These are phyloP conservation scores for Lomentospora prolificans DNA, from an alignment of 2,329 filamentous ascomycete genomes.

Conservation along the genomic window DNA sequence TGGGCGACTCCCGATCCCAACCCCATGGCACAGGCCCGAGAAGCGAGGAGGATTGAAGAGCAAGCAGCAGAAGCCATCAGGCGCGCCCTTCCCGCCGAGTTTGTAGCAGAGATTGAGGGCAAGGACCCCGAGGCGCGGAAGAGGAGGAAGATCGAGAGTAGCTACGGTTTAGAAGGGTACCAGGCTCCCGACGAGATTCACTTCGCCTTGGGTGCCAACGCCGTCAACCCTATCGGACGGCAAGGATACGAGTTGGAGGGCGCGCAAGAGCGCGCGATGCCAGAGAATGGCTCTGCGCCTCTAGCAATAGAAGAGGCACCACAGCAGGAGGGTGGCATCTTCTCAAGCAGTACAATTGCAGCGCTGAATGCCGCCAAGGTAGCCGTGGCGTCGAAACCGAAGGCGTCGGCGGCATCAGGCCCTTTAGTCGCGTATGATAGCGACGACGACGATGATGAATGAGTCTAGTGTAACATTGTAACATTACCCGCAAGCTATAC, in stretches of 20 bases:
- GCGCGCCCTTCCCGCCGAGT: slow-evolving; percentile 76
- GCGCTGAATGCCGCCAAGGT: slow-evolving; percentile 56
- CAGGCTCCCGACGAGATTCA: slow-evolving; percentile 91
- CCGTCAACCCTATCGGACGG: slow-evolving; percentile 49
- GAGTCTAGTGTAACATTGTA: slow-evolving; percentile 13
- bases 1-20: slow-evolving; percentile 98
- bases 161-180: slow-evolving; percentile 82
- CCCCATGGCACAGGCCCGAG: slow-evolving; percentile 84
- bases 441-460: slow-evolving; percentile 54
- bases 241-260: slow-evolving; percentile 55
- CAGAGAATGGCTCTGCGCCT: slow-evolving; percentile 33
- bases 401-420: slow-evolving; percentile 45
- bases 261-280: slow-evolving; percentile 43
- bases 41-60: slow-evolving; percentile 82
- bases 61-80: slow-evolving; percentile 92
- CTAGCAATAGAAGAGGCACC: slow-evolving; percentile 29
- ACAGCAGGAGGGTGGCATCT: slow-evolving; percentile 51
- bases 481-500: slow-evolving; percentile 6
- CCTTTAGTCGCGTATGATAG: slow-evolving; percentile 84
- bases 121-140: slow-evolving; percentile 80
- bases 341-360: slow-evolving; percentile 73
- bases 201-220: slow-evolving; percentile 69
- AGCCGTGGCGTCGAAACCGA: slow-evolving; percentile 42
- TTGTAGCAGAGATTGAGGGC: slow-evolving; percentile 89
- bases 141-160: slow-evolving; percentile 78